These are phyloP conservation scores for Baeospora myosura DNA, from an alignment of 1,284 basidiomycete genomes.

Conservation along the genomic window DNA sequence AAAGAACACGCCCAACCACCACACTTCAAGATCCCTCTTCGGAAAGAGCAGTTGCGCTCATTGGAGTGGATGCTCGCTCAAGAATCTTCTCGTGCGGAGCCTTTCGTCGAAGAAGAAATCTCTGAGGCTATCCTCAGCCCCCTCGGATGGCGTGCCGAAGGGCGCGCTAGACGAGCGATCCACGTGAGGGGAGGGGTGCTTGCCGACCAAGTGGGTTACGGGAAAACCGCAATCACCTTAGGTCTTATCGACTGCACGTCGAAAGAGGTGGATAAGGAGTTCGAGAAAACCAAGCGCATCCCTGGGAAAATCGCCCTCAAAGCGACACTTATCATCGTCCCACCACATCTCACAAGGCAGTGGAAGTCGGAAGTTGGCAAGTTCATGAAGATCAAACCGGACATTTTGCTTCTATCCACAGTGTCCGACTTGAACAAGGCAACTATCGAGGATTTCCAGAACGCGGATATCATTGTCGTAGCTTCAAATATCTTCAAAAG, in stretches of 20 bases:
- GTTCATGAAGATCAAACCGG: constrained; percentile 66
- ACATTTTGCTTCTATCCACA: constrained; percentile 65
- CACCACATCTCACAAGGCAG: constrained; percentile 83
- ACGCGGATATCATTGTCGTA: constrained; percentile 84
- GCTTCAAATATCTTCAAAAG: constrained; percentile 84
- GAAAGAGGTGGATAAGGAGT: constrained; percentile 50
- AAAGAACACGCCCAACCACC: constrained; percentile 71
- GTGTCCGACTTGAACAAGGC: constrained; percentile 68
- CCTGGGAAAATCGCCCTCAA: constrained; percentile 67
- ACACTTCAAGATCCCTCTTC: constrained; percentile 67
- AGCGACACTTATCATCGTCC: constrained; percentile 83
- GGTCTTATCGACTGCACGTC: constrained; percentile 74
- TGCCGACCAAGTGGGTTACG: constrained; percentile 94
- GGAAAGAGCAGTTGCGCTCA: constrained; percentile 85
- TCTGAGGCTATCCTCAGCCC: constrained; percentile 82
- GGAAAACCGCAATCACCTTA: constrained; percentile 92
- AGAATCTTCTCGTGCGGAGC: constrained; percentile 58
- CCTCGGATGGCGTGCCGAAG: constrained; percentile 90
- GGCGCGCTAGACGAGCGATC: constrained; percentile 74
- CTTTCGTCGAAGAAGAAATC: constrained; percentile 91
- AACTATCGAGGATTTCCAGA: constrained; percentile 70
- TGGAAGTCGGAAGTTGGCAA: constrained; percentile 86
- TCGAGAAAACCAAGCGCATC: constrained; percentile 43
- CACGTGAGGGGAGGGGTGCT: constrained; percentile 84
- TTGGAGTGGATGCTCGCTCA: constrained; percentile 89